Conservation (phyloP, 139 green algal genomes). For the Ostreobium quekettii region DNA sequence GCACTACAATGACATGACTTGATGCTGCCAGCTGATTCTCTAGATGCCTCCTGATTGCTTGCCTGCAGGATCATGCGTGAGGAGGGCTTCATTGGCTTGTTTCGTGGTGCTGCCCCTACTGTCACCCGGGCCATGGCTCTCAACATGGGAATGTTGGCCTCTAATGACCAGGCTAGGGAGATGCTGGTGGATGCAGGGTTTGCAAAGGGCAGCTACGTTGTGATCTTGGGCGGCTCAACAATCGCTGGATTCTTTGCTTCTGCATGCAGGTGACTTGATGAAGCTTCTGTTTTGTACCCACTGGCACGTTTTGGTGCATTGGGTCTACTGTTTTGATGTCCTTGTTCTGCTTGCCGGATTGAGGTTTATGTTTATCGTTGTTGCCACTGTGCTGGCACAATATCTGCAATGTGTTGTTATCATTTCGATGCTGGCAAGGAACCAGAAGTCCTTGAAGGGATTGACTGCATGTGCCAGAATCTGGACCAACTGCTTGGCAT, state of each 20-base stretch:
- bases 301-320: too few species aligned
- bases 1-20: too few species aligned
- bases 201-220: conserved; percentile 37
- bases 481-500: too few species aligned
- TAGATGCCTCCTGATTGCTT: background rate
- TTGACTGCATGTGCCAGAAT: too few species aligned
- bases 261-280: conserved; percentile 46
- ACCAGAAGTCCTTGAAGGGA: too few species aligned
- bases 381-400: background rate
- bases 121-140: conserved; percentile 94
- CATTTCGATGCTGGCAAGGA: too few species aligned
- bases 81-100: conserved; percentile 75
- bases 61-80: conserved; percentile 64
- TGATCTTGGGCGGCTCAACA: conserved; percentile 55
- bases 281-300: too few species aligned
- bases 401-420: background rate
- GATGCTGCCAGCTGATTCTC: too few species aligned
- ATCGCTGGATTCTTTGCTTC: conserved; percentile 87
- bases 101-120: conserved; percentile 85
- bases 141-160: conserved; percentile 99
- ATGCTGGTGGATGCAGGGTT: conserved; percentile 68
- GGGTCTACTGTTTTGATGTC: background rate
- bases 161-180: conserved; percentile 97
- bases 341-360: background rate
- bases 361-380: too few species aligned